Evolutionary conservation across 169 alveolate species (phyloP).

Genomic region (Plasmodium adleri): DNA sequence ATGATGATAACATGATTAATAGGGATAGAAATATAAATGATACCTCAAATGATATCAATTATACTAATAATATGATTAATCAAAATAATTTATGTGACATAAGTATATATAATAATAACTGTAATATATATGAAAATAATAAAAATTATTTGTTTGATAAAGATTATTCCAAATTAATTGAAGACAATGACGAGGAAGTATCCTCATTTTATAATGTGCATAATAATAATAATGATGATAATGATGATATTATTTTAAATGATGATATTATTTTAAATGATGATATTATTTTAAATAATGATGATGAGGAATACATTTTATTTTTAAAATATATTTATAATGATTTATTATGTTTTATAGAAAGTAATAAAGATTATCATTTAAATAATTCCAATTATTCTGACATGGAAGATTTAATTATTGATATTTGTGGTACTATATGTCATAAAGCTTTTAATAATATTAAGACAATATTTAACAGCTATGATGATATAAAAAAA

Average conservation of each 20-base stretch:
- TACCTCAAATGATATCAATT: no score
- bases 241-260: neutral
- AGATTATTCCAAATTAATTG: no score
- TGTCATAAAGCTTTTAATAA: slow-evolving; percentile 33
- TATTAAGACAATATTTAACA: slow-evolving; percentile 28
- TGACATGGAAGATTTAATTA: slow-evolving; percentile 55
- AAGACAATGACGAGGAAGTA: no score
- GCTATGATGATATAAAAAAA: neutral
- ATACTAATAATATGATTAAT: no score
- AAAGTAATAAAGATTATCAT: slow-evolving; percentile 29
- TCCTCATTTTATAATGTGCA: no score
- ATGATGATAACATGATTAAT: no score
- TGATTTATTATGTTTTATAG: slow-evolving; percentile 56
- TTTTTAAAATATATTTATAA: slow-evolving; percentile 64
- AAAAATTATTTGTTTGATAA: no score
- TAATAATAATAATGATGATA: neutral
- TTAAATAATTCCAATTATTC: slow-evolving; percentile 19
- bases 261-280: neutral
- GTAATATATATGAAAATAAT: no score
- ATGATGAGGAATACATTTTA: slow-evolving; percentile 62
- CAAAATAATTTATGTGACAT: no score
- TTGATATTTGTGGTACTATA: slow-evolving; percentile 33
- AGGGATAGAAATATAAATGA: no score
- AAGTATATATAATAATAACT: no score
- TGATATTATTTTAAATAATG: neutral